These are phyloP conservation scores for Straminergon stramineum DNA, from an alignment of 225 moss, liverwort and hornwort genomes.

Conservation along the genomic window DNA sequence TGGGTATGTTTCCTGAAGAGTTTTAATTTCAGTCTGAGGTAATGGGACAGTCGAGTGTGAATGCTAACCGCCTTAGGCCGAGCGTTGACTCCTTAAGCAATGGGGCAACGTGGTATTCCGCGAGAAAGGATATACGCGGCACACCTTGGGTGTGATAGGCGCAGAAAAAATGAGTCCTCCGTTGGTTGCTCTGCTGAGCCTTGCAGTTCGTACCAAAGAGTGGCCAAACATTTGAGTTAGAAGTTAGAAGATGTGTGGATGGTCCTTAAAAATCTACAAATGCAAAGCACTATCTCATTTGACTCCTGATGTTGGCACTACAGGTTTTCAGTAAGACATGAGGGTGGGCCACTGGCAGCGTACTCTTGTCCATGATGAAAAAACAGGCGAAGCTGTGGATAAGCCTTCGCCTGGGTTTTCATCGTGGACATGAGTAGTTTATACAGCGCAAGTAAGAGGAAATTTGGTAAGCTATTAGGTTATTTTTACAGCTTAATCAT, in stretches of 20 bases:
- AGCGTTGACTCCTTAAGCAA: conserved; percentile 75
- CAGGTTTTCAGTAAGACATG: conserved; percentile 14
- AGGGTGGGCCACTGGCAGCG: conserved; percentile 18
- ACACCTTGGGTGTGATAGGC: conserved; percentile 85
- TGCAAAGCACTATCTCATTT: not conserved
- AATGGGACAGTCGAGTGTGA: not conserved
- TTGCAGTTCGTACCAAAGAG: conserved; percentile 36
- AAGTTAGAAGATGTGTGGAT: conserved; percentile 31
- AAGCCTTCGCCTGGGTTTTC: too few species aligned
- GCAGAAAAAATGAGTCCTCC: conserved; percentile 35
- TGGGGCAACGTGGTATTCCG: conserved; percentile 99
- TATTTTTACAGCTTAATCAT: not conserved
- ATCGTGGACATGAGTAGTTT: conserved; percentile 20
- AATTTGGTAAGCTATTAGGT: conserved; percentile 23
- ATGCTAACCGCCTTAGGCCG: conserved; percentile 75
- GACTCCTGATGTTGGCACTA: not conserved
- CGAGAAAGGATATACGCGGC: conserved; percentile 95
- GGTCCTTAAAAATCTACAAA: not conserved
- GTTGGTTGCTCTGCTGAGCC: conserved; percentile 30
- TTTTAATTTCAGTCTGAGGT: not conserved
- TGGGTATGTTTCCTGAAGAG: not conserved
- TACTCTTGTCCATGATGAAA: conserved; percentile 61
- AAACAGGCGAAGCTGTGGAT: conserved; percentile 45
- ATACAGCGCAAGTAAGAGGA: conserved; percentile 64
- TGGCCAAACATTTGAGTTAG: conserved; percentile 15